Percentiles rank a stretch among this genome's conserved stretches.
Conservation (phyloP, 1,284 basidiomycete genomes). For the Ganoderma sp. region DNA sequence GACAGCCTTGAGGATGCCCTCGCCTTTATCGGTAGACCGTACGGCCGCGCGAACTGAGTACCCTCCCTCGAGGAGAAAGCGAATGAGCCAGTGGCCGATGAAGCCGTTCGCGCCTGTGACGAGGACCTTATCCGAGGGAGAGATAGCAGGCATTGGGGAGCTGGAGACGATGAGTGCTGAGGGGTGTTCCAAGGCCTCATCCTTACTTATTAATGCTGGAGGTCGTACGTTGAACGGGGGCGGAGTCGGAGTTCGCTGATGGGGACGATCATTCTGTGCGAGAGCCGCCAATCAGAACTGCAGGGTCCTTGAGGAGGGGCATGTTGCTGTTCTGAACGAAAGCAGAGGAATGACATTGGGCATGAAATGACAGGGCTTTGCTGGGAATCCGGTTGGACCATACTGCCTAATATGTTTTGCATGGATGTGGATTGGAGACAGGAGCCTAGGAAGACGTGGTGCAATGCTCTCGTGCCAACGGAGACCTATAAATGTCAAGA, state of each 20-base stretch:
- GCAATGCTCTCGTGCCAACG: no score
- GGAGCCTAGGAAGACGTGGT: no score
- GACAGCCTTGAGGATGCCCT: constrained; percentile 48
- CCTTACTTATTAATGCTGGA: background rate
- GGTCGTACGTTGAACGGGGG: background rate
- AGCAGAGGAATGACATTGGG: no score
- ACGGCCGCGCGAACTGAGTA: constrained; percentile 63
- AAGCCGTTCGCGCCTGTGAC: constrained; percentile 51
- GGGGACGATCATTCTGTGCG: constrained; percentile 28
- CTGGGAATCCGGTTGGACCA: no score
- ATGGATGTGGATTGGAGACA: no score
- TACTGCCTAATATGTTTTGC: no score
- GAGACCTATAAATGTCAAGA: no score
- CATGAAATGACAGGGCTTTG: no score
- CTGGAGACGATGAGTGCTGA: background rate
- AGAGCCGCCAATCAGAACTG: constrained; percentile 40
- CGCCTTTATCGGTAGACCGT: constrained; percentile 54
- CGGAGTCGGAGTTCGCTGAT: no score
- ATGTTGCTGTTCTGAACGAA: no score
- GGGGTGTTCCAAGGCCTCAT: no score
- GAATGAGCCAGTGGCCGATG: constrained; percentile 48
- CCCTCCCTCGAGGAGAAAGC: constrained; percentile 45
- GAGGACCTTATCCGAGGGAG: constrained; percentile 38
- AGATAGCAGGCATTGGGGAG: constrained; percentile 32
- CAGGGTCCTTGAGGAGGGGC: background rate